These are phyloP conservation scores for Acanthamoeba lenticulata DNA, from an alignment of 208 protist genomes.

Conservation along the genomic window DNA sequence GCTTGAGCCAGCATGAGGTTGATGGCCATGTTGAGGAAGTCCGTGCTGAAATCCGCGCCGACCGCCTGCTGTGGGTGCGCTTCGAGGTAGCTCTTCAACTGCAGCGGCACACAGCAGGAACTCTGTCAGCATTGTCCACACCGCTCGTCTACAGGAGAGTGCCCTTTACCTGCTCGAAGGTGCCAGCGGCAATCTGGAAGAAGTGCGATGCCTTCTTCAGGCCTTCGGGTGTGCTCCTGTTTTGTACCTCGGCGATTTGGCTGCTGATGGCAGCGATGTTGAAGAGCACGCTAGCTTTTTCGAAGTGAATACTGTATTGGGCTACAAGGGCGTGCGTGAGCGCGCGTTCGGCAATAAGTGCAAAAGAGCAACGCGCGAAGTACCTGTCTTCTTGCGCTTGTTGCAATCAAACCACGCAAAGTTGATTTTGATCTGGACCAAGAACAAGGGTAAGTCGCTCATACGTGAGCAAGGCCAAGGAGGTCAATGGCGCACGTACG, in stretches of 20 bases:
- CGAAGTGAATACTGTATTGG: conserved; percentile 19
- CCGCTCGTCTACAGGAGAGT: no score
- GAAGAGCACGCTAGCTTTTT: conserved; percentile 9
- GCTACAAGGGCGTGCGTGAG: neutral
- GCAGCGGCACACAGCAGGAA: no score
- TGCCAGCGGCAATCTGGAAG: conserved; percentile 40
- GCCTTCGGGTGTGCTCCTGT: conserved; percentile 25
- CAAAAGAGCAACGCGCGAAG: neutral
- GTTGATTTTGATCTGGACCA: neutral
- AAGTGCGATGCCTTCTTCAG: conserved; percentile 45
- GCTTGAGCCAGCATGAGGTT: conserved; percentile 46
- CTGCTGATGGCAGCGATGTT: conserved; percentile 36
- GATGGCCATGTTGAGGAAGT: conserved; percentile 33
- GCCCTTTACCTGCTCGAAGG: conserved; percentile 33
- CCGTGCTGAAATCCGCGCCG: neutral
- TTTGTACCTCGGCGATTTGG: conserved; percentile 6
- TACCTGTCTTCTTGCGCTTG: conserved; percentile 32
- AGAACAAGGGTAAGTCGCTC: neutral
- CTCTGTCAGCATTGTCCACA: no score
- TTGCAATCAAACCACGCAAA: conserved; percentile 17
- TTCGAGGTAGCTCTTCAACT: conserved; percentile 18
- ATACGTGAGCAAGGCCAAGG: no score
- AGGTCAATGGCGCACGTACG: neutral
- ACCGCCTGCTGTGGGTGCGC: conserved; percentile 13
- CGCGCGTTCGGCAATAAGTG: no score